Percentiles rank a stretch among this genome's conserved stretches.
phyloP scores from a whole-genome alignment of 1,284 basidiomycete species.

The Afroboletus lepidellus region DNA sequence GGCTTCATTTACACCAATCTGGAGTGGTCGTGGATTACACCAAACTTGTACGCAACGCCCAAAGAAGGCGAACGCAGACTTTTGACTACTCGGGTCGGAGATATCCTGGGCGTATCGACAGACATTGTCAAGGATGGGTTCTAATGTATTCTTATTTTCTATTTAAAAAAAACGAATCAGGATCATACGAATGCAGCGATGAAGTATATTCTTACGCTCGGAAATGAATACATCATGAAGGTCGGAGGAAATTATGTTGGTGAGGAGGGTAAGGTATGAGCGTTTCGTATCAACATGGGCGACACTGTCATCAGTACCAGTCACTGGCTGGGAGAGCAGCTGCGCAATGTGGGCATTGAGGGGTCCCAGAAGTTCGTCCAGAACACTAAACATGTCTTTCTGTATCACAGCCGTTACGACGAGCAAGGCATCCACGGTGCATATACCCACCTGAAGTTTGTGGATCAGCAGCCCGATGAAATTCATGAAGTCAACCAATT shows the following conservation, averaged over 20 bases:
- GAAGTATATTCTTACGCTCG: slow-evolving; percentile 57
- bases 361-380: slow-evolving; percentile 90
- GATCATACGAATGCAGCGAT: slow-evolving; percentile 1
- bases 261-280: slow-evolving; percentile 86
- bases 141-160: slow-evolving; percentile 84
- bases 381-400: slow-evolving; percentile 78
- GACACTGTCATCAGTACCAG: slow-evolving; percentile 89
- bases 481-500: slow-evolving; percentile 93
- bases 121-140: slow-evolving; percentile 70
- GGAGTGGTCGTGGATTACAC: slow-evolving; percentile 54
- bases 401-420: slow-evolving; percentile 32
- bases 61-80: slow-evolving; percentile 82
- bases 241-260: slow-evolving; percentile 78
- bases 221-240: slow-evolving; percentile 87
- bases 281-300: slow-evolving; percentile 86
- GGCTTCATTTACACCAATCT: slow-evolving; percentile 40
- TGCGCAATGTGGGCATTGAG: slow-evolving; percentile 82
- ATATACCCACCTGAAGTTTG: slow-evolving; percentile 75
- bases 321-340: slow-evolving; percentile 79
- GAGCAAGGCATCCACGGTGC: neutral
- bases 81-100: slow-evolving; percentile 74
- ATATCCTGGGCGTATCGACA: slow-evolving; percentile 75
- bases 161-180: slow-evolving; percentile 13
- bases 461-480: slow-evolving; percentile 92
- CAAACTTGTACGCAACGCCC: slow-evolving; percentile 77